Percentiles rank a stretch among this genome's conserved stretches.
phyloP scores from a whole-genome alignment of 768 basidiomycete genomes.

The Trametes gibbosa region DNA sequence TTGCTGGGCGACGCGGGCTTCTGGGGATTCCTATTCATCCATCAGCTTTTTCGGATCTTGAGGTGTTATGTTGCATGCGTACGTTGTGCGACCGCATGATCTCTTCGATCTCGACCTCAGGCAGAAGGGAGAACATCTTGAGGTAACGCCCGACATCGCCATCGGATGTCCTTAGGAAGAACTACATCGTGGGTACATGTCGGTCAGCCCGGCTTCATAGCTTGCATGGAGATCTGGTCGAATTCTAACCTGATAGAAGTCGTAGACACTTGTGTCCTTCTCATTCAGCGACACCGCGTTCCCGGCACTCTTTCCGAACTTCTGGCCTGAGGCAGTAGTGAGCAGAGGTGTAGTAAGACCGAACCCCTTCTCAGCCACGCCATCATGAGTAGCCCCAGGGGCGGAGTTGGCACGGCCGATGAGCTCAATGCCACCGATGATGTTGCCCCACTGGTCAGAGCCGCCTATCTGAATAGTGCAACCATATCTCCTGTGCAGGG shows the following conservation, averaged over 20 bases:
- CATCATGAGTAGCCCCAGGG: constrained; percentile 1
- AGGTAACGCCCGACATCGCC: constrained; percentile 78
- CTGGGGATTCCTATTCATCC: constrained; percentile 20
- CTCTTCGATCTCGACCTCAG: constrained; percentile 52
- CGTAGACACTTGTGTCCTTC: constrained; percentile 76
- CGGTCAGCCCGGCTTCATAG: not conserved
- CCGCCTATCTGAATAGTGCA: constrained; percentile 93
- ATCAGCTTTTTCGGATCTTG: not conserved
- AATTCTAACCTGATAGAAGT: constrained; percentile 83
- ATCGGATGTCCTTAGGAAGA: constrained; percentile 83
- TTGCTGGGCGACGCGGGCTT: constrained; percentile 26
- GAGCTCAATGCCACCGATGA: constrained; percentile 88
- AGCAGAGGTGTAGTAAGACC: constrained; percentile 94
- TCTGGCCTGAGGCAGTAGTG: constrained; percentile 85
- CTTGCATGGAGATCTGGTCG: not conserved
- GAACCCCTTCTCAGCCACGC: constrained; percentile 45
- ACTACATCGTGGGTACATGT: constrained; percentile 46
- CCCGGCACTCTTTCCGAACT: constrained; percentile 96
- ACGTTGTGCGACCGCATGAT: constrained; percentile 62
- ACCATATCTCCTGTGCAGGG: constrained; percentile 57
- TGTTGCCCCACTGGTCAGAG: constrained; percentile 99
- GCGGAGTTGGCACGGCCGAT: constrained; percentile 55
- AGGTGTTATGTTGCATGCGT: constrained; percentile 2
- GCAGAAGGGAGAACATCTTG: constrained; percentile 77
- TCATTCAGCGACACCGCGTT: constrained; percentile 93